Evolutionary conservation across 371 early-diverging fungal species (phyloP), one percentile per base, ranked within the genome.

Genomic region (Mortierella sp.): DNA sequence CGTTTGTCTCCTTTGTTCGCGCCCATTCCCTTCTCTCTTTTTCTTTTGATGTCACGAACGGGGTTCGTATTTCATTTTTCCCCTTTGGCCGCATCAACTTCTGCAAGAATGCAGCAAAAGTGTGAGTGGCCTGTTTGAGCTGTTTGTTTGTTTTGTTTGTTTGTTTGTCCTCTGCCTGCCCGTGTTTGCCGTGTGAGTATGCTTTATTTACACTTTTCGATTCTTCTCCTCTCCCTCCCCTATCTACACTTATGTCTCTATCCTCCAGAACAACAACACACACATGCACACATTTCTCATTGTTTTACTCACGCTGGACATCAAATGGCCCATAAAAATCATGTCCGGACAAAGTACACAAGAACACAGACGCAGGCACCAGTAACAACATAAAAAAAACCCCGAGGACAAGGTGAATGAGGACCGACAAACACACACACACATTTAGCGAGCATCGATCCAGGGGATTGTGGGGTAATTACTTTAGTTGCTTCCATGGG

Each of bases 61-160:
- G 68, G 68, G 68, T 68, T 68, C 68, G 24, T 38, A 21, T 38
- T 71, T 71, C 24, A 50, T 50, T 73, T 78, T 44, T 78, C 75
- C 45, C 47, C 42, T 54, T 57, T 50, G 72, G 72, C 45, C 45
- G 50, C 48, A 47, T 31, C 48, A 52, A 0, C 6, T 24, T 50
- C 24, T 71, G 72, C 48, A 31, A 44, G 42, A 11, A 4, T 55
- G 55, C 55, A 55, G 0, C 55, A 21, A 2, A 54, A 19, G 16
- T 60, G 34, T 31, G 34, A 34, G 68, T 38, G 65, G 38, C 65
- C 65, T 65, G 65, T 65, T 65, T 38, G 42, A 24, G 42, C 9
- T 55, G 7, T n/a, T n/a, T 55, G 55, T 55, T 54, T 54, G 54
- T 54, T 38, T 65, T 57, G 55, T 58, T 31, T 60, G 34, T 63